Conservation (phyloP, 164 flowering plant species). For the Berberis thunbergii region DNA sequence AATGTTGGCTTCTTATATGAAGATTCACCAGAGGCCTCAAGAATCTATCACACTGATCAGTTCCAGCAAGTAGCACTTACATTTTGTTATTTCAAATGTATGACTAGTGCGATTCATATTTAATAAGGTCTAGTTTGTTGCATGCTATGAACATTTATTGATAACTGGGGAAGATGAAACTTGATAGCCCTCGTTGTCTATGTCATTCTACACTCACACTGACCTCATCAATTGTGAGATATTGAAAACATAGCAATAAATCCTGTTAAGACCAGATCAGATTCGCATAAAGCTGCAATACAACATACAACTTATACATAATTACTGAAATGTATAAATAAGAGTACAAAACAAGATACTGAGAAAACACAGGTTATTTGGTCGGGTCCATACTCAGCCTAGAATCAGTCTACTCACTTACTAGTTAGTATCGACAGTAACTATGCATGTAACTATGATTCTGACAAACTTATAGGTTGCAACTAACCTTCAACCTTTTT, state of each 20-base stretch:
- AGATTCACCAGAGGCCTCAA: conserved; percentile 34
- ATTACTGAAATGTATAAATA: no score
- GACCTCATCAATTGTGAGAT: no score
- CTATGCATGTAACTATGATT: no score
- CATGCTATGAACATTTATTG: neutral
- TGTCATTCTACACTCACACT: no score
- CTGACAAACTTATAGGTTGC: neutral
- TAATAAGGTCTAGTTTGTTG: neutral
- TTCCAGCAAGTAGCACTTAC: conserved; percentile 2
- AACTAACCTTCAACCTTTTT: neutral
- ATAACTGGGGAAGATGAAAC: neutral
- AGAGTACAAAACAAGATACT: no score
- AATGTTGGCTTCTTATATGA: conserved; percentile 32
- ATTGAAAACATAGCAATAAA: no score
- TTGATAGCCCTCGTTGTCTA: neutral
- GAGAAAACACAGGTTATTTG: neutral
- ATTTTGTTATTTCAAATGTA: neutral
- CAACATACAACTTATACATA: no score
- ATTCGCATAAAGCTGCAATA: no score
- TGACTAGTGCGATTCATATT: no score
- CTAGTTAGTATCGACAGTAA: neutral
- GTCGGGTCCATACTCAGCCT: neutral
- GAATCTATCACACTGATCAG: conserved; percentile 52
- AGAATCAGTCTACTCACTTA: neutral
- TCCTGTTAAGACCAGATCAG: no score